A percentile compares a stretch with the other conserved stretches of the same genome.
phyloP scores from a whole-genome alignment of 2,329 filamentous ascomycete genomes.

The Aspergillus pseudoviridinutans region DNA sequence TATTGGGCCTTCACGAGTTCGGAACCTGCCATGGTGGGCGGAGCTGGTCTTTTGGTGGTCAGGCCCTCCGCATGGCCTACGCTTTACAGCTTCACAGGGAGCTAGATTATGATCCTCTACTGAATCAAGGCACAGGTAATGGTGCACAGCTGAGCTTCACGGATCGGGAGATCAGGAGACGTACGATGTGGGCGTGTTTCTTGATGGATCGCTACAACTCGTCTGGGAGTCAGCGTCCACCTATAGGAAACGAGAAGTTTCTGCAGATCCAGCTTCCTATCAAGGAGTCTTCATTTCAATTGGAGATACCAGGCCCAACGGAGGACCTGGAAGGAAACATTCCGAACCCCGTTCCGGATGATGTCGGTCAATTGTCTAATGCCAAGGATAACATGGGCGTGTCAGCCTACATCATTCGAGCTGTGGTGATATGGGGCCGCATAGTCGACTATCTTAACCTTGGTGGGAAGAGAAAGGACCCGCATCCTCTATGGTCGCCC shows the following conservation, averaged over 20 bases:
- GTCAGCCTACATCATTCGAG: conserved; percentile 80
- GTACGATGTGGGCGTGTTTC: conserved; percentile 98
- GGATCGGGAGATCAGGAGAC: conserved; percentile 84
- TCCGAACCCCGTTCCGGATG: conserved; percentile 57
- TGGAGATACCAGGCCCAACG: conserved; percentile 85
- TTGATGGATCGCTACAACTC: conserved; percentile 98
- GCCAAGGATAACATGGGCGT: conserved; percentile 87
- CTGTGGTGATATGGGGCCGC: conserved; percentile 83
- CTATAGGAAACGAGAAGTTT: conserved; percentile 85
- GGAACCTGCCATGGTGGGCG: conserved; percentile 93
- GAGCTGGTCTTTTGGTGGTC: conserved; percentile 92
- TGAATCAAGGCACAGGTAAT: conserved; percentile 53
- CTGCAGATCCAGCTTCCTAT: conserved; percentile 87
- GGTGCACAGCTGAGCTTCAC: conserved; percentile 74
- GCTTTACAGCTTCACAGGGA: conserved; percentile 91
- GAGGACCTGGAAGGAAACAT: conserved; percentile 74
- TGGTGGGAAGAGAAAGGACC: conserved; percentile 76
- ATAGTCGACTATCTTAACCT: conserved; percentile 88
- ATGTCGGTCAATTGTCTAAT: conserved; percentile 62
- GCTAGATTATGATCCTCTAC: conserved; percentile 71
- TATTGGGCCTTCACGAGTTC: conserved; percentile 90
- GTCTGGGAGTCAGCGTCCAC: conserved; percentile 85
- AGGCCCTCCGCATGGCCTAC: conserved; percentile 95
- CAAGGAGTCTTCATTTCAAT: conserved; percentile 82
- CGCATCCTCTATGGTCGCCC: conserved; percentile 73